These are phyloP conservation scores for Dictyostelium capitatum DNA, from an alignment of 78 protist genomes.

Conservation along the genomic window DNA sequence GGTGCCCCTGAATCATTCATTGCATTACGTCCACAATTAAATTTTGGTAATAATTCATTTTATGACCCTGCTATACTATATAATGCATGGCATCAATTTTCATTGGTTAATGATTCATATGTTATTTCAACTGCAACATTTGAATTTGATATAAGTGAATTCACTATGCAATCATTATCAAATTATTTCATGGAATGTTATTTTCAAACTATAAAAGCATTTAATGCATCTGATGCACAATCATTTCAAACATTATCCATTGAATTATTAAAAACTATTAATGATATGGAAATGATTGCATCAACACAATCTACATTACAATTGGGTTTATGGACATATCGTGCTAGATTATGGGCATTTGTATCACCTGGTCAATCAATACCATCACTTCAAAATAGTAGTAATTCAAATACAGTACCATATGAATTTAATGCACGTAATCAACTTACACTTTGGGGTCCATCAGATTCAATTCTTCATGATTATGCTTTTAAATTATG, in stretches of 20 bases:
- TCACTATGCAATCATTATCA: constrained; percentile 48
- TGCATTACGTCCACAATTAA: constrained; percentile 29
- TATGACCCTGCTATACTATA: constrained; percentile 9
- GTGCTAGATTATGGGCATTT: constrained; percentile 36
- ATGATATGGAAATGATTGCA: constrained; percentile 26
- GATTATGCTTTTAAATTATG: constrained; percentile 83
- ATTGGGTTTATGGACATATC: constrained; percentile 46
- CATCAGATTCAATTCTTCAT: constrained; percentile 28
- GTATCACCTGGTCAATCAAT: background rate
- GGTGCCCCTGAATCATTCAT: constrained; percentile 15
- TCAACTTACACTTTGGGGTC: constrained; percentile 82
- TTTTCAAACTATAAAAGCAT: background rate
- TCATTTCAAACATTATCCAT: background rate
- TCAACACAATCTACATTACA: constrained; percentile 12
- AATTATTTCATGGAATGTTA: constrained; percentile 12
- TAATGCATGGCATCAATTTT: constrained; percentile 26
- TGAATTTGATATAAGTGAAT: constrained; percentile 37
- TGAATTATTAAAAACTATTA: background rate
- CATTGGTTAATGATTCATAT: constrained; percentile 1
- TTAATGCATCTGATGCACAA: background rate
- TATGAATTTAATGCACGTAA: constrained; percentile 84
- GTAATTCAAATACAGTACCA: background rate
- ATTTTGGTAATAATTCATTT: background rate
- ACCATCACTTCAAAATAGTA: background rate
- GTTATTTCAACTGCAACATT: constrained; percentile 10